Evolutionary conservation across 805 yeast species (phyloP), one percentile per base, ranked within the genome.

Genomic region (Schwanniomyces yamadae): DNA sequence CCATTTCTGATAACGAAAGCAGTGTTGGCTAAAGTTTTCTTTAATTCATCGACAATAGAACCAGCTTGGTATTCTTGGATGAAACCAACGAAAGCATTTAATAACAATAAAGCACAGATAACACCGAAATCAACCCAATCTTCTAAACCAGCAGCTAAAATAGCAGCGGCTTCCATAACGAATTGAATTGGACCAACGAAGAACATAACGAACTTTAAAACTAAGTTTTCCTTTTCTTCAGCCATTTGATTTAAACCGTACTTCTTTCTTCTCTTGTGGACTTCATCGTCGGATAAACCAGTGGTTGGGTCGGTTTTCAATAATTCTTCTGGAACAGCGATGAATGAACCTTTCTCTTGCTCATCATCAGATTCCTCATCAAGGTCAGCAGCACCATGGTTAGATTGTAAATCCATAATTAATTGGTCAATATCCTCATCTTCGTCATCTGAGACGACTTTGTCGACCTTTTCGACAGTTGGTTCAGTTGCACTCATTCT

Each of bases 61-160:
- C 96, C 96, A 50, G 97, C 97, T 73, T 89, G 96, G 84, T 73
- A 90, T 72, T 89, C 97, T 76, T 89, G 97, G 54, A 87, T 76
- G 82, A 89, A 89, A 79, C 97, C 97, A 66, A 89, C 96, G 57
- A 73, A 71, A 48, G 96, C 96, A 71, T 89, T 89, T 63, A 89
- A 79, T 66, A 82, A 54, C 55, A 89, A 75, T 55, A 89, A 72
- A 71, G 84, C 96, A 69, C 86, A 80, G 63, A 89, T 89, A 65
- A 89, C 97, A 80, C 97, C 96, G 76, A 89, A 89, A 79, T 89
- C 96, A 61, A 89, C 96, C 96, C 96, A 89, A 75, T 90, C 96
- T 73, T 87, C 87, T 57, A 87, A 77, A 82, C 95, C 96, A 50
- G 95, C 95, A 61, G 96, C 95, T 66, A 87, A 74, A 49, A 87